Evolutionary conservation across 2,329 filamentous ascomycete species (phyloP).

Genomic region (Fusarium oxysporum): DNA sequence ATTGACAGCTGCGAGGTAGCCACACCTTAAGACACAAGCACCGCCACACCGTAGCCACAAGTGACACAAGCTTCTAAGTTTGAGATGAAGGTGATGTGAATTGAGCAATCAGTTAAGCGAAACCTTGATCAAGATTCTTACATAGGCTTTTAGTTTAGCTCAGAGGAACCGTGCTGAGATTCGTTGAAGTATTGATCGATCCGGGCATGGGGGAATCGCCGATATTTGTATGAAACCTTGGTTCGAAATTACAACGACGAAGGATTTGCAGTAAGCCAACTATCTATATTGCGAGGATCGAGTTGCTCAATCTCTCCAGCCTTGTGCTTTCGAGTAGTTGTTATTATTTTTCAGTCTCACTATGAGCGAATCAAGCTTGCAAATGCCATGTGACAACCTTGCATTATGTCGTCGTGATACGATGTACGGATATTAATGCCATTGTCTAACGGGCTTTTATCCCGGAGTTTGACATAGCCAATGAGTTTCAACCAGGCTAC

Average conservation of each 20-base stretch:
- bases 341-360: not conserved
- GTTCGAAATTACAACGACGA: conserved; percentile 18
- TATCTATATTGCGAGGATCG: not conserved
- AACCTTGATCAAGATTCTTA: conserved; percentile 8
- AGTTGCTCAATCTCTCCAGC: not conserved
- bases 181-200: conserved; percentile 9
- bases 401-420: conserved; percentile 2
- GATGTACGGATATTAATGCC: conserved; percentile 32
- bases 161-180: not conserved
- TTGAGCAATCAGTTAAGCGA: conserved; percentile 22
- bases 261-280: not conserved
- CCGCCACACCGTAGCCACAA: conserved; percentile 26
- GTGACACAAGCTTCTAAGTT: not conserved
- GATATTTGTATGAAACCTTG: conserved; percentile 7
- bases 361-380: not conserved
- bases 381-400: conserved; percentile 3
- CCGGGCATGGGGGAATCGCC: conserved; percentile 16
- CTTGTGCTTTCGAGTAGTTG: not conserved
- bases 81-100: not conserved
- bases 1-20: conserved; percentile 36
- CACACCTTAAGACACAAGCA: conserved; percentile 24
- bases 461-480: conserved; percentile 20
- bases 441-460: conserved; percentile 18
- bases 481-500: conserved; percentile 18
- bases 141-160: not conserved